Evolutionary conservation across 805 yeast species (phyloP).

Genomic region (Priceomyces medius): DNA sequence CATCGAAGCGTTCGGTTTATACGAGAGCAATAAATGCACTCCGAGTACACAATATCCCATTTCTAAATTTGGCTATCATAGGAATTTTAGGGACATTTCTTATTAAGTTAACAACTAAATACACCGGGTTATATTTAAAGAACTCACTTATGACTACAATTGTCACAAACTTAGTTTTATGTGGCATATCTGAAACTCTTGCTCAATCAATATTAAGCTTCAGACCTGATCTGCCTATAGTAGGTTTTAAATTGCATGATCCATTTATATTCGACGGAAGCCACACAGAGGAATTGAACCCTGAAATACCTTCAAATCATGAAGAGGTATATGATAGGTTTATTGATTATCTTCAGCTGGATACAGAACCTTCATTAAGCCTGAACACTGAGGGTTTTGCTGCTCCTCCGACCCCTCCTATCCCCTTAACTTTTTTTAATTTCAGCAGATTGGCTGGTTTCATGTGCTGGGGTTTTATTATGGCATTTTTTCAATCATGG

Average conservation of each 20-base stretch:
- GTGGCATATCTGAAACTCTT: conserved; percentile 86
- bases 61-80: conserved; percentile 55
- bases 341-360: conserved; percentile 34
- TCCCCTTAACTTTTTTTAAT: conserved; percentile 44
- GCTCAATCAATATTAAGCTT: conserved; percentile 67
- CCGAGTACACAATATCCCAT: conserved; percentile 51
- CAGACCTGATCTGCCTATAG: conserved; percentile 18
- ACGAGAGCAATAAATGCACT: conserved; percentile 29
- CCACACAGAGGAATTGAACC: conserved; percentile 13
- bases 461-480: conserved; percentile 80
- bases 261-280: conserved; percentile 5
- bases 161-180: conserved; percentile 74
- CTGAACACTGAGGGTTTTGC: conserved; percentile 8
- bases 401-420: conserved; percentile 1
- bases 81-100: conserved; percentile 48
- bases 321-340: conserved; percentile 23
- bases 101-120: conserved; percentile 53
- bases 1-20: conserved; percentile 8
- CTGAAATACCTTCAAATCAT: conserved; percentile 9
- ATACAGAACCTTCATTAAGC: conserved; percentile 17
- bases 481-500: conserved; percentile 79
- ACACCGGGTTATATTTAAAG: conserved; percentile 58
- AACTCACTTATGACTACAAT: conserved; percentile 76
- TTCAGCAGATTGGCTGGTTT: conserved; percentile 75
- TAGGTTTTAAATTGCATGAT: conserved; percentile 21